These are phyloP conservation scores for Populus simonii DNA, from an alignment of 345 rosid species.

Conservation along the genomic window DNA sequence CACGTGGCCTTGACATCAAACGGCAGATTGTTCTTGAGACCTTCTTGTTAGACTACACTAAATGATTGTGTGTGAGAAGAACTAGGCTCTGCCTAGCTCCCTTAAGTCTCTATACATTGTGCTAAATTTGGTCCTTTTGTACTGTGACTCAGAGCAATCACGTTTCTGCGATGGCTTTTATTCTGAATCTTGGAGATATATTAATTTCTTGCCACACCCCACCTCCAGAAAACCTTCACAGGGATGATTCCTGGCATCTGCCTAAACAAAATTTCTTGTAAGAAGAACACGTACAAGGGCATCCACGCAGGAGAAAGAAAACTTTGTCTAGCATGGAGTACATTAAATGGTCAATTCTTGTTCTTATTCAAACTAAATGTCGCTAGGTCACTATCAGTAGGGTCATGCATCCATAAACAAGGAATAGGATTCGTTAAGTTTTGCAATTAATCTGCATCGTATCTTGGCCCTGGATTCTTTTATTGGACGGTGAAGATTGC, in stretches of 20 bases:
- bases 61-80: neutral
- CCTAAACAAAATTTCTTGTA: neutral
- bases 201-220: neutral
- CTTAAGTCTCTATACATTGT: neutral
- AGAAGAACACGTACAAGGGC: neutral
- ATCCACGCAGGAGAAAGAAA: neutral
- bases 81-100: neutral
- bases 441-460: neutral
- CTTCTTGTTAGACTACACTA: neutral
- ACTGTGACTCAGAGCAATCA: neutral
- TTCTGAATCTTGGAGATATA: neutral
- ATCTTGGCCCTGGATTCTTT: neutral
- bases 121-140: neutral
- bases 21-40: neutral
- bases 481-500: slow-evolving; percentile 24
- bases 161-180: neutral
- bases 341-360: neutral
- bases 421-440: slow-evolving; percentile 24
- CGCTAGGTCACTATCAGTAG: slow-evolving; percentile 17
- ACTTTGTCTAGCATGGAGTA: neutral
- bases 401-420: slow-evolving; percentile 13
- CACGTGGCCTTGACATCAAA: neutral
- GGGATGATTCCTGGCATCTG: slow-evolving; percentile 6
- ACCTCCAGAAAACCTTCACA: neutral
- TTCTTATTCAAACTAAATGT: neutral